These are phyloP conservation scores for Westerdykella sp. DNA, from an alignment of 2,329 filamentous ascomycete genomes.

Conservation along the genomic window DNA sequence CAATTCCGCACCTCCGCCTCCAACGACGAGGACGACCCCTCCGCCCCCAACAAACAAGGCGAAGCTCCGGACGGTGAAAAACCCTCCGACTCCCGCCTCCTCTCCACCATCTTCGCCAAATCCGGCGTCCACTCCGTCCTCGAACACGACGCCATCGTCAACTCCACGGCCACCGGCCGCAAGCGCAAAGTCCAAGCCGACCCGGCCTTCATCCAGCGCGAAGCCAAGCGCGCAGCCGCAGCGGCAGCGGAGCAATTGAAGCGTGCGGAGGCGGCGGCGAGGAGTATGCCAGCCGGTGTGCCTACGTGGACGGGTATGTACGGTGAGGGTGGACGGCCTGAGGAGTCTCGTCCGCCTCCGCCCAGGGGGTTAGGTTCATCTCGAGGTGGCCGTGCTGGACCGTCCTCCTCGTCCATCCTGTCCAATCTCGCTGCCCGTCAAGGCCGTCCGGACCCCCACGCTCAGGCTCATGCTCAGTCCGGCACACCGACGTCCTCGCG, in stretches of 20 bases:
- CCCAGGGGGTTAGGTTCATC: slow-evolving; percentile 10
- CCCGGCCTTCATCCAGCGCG: slow-evolving; percentile 68
- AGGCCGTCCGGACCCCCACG: slow-evolving; percentile 13
- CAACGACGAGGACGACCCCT: slow-evolving; percentile 18
- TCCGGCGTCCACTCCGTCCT: slow-evolving; percentile 85
- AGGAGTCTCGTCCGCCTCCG: slow-evolving; percentile 17
- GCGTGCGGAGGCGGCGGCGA: slow-evolving; percentile 65
- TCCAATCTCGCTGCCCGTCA: slow-evolving; percentile 41
- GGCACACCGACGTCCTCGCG: slow-evolving; percentile 8
- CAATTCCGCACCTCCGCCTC: slow-evolving; percentile 32
- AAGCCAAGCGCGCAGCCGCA: slow-evolving; percentile 73
- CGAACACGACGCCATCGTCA: slow-evolving; percentile 84
- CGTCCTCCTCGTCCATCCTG: slow-evolving; percentile 39
- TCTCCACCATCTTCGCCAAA: slow-evolving; percentile 82
- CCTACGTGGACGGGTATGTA: slow-evolving; percentile 91
- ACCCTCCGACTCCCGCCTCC: slow-evolving; percentile 56
- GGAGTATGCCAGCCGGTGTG: slow-evolving; percentile 68
- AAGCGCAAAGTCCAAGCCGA: slow-evolving; percentile 67
- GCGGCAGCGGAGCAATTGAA: slow-evolving; percentile 71
- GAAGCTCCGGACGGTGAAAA: slow-evolving; percentile 4
- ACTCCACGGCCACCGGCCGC: slow-evolving; percentile 36
- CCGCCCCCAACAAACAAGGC: slow-evolving; percentile 10
- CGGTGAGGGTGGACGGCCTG: slow-evolving; percentile 65
- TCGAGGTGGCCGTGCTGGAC: slow-evolving; percentile 34
- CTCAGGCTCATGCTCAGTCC: neutral